Conservation (phyloP, 306 rosid species). For the Trifolium pratense region DNA sequence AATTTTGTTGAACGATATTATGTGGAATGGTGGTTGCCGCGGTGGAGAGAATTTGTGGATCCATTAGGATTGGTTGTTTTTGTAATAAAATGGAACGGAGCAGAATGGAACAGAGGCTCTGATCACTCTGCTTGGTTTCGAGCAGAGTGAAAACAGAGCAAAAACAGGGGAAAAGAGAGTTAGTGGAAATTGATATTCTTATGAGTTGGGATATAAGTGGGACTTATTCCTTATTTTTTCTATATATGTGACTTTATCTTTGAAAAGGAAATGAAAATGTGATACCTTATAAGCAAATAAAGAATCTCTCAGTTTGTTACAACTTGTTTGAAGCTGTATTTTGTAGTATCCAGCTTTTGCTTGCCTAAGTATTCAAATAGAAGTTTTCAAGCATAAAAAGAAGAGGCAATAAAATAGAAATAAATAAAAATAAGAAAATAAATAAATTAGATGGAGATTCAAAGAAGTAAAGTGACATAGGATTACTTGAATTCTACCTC, state of each 20-base stretch:
- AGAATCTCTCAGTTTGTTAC: constrained; percentile 38
- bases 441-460: constrained; percentile 15
- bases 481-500: constrained; percentile 42
- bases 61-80: constrained; percentile 20
- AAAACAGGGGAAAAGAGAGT: constrained; percentile 1
- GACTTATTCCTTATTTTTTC: constrained; percentile 27
- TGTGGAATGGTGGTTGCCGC: neutral
- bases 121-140: neutral
- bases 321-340: constrained; percentile 44
- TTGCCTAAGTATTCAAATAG: constrained; percentile 34
- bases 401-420: no score
- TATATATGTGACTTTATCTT: constrained; percentile 33
- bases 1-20: constrained; percentile 40
- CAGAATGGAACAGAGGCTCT: neutral
- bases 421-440: neutral
- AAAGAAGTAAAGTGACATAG: constrained; percentile 43
- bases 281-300: constrained; percentile 37
- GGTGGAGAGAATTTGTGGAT: constrained; percentile 35
- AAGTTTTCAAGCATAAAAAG: constrained; percentile 41
- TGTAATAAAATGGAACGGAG: neutral
- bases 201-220: constrained; percentile 29
- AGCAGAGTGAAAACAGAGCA: constrained; percentile 39
- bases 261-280: constrained; percentile 28
- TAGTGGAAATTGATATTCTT: constrained; percentile 36
- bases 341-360: constrained; percentile 39